A percentile compares a stretch with the other conserved stretches of the same genome.
Conservation (phyloP, 2,329 filamentous ascomycete genomes). For the Metarhizium sp. region DNA sequence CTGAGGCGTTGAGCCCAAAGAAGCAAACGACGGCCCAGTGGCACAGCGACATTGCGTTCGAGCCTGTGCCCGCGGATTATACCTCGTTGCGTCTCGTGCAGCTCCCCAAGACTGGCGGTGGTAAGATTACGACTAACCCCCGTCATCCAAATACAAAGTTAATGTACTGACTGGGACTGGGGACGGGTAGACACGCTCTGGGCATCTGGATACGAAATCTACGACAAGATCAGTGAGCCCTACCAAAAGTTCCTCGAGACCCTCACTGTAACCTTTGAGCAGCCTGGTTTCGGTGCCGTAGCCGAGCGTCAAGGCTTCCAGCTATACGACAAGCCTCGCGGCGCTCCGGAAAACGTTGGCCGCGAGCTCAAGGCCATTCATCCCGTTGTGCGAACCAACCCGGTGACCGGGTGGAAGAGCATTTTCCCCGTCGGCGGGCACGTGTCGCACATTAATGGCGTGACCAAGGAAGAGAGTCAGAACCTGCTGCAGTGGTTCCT, state of each 20-base stretch:
- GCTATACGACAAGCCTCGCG: constrained; percentile 34
- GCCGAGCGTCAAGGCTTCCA: constrained; percentile 34
- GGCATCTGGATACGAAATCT: constrained; percentile 59
- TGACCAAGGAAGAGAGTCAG: constrained; percentile 37
- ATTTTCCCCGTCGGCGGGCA: constrained; percentile 44
- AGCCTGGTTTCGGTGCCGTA: constrained; percentile 39
- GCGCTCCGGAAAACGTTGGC: constrained; percentile 41
- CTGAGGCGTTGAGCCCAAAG: no score
- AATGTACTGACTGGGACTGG: no score
- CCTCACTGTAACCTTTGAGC: constrained; percentile 44
- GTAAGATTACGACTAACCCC: no score
- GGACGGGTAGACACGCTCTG: constrained; percentile 44
- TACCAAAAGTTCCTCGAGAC: constrained; percentile 49
- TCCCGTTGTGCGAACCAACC: constrained; percentile 47
- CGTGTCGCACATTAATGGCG: constrained; percentile 39
- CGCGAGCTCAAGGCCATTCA: constrained; percentile 38
- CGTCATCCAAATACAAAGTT: no score
- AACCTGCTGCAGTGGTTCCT: constrained; percentile 43
- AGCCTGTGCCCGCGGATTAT: constrained; percentile 55
- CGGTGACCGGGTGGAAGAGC: constrained; percentile 48
- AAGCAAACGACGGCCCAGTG: no score
- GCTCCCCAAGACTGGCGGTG: constrained; percentile 39
- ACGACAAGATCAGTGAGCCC: constrained; percentile 49
- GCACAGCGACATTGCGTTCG: constrained; percentile 43
- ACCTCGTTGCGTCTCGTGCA: constrained; percentile 44